Conservation (phyloP, 192 early-diverging fungal genomes). For the Chytriomyces confervae region DNA sequence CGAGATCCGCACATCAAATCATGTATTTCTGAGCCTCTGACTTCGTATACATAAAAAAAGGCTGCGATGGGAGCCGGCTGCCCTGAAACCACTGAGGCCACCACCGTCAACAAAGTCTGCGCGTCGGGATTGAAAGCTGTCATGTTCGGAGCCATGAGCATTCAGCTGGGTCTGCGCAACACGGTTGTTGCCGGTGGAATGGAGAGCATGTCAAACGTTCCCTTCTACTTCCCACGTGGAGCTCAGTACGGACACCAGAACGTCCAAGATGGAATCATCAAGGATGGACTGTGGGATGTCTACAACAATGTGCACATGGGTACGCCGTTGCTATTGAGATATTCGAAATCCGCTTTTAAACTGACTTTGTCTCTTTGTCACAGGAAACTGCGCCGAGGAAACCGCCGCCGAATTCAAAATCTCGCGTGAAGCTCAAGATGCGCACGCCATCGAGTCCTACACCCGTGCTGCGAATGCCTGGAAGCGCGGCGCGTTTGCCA, state of each 20-base stretch:
- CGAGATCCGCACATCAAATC: not conserved
- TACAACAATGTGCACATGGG: slow-evolving; percentile 82
- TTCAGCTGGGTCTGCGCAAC: slow-evolving; percentile 77
- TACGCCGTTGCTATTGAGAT: not conserved
- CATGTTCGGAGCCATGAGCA: slow-evolving; percentile 85
- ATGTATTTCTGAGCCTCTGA: not conserved
- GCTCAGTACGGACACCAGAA: slow-evolving; percentile 81
- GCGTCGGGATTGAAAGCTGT: slow-evolving; percentile 98
- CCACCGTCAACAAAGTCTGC: slow-evolving; percentile 99
- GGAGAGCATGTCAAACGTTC: slow-evolving; percentile 95
- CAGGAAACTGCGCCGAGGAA: slow-evolving; percentile 67
- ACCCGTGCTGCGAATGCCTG: slow-evolving; percentile 87
- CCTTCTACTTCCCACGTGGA: slow-evolving; percentile 69
- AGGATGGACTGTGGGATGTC: slow-evolving; percentile 96
- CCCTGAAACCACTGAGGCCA: slow-evolving; percentile 84
- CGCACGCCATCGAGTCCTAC: slow-evolving; percentile 86
- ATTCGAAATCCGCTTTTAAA: not conserved
- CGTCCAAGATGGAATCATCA: slow-evolving; percentile 84
- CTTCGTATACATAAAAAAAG: not conserved
- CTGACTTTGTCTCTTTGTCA: slow-evolving; percentile 9
- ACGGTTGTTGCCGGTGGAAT: slow-evolving; percentile 94
- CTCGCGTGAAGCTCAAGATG: slow-evolving; percentile 89
- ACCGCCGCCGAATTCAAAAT: slow-evolving; percentile 88
- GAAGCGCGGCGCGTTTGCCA: slow-evolving; percentile 77
- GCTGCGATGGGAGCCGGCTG: slow-evolving; percentile 84